Evolutionary conservation across 2,329 filamentous ascomycete genomes (phyloP).

Genomic region (Dothistroma pini): DNA sequence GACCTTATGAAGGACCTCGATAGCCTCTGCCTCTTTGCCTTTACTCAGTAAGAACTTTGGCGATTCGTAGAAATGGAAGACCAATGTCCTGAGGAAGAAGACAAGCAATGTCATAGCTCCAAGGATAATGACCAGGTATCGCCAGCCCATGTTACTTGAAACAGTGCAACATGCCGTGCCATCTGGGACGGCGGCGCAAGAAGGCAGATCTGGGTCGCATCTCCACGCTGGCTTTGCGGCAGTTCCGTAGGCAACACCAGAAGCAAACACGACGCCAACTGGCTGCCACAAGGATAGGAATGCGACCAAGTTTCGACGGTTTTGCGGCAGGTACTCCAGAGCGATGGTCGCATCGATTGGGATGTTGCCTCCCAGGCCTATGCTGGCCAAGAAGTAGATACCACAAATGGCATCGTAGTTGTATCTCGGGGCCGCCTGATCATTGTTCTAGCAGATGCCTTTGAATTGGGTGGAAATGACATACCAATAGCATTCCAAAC

Average conservation of each 20-base stretch:
- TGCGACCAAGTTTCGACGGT: conserved; percentile 51
- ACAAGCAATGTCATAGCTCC: conserved; percentile 41
- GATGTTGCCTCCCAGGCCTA: conserved; percentile 52
- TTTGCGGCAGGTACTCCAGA: conserved; percentile 53
- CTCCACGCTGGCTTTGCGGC: conserved; percentile 50
- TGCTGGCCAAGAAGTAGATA: conserved; percentile 36
- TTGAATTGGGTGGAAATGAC: conserved; percentile 42
- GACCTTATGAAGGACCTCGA: conserved; percentile 45
- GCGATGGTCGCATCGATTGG: conserved; percentile 56
- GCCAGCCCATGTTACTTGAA: conserved; percentile 44
- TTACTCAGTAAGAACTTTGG: conserved; percentile 57
- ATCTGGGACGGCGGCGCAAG: conserved; percentile 38
- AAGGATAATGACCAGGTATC: conserved; percentile 43
- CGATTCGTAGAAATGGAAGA: conserved; percentile 56
- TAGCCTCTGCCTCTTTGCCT: conserved; percentile 51
- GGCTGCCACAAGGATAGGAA: conserved; percentile 55
- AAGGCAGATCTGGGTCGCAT: conserved; percentile 41
- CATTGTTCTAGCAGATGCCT: neutral
- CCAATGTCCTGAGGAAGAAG: conserved; percentile 52
- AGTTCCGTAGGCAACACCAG: conserved; percentile 51
- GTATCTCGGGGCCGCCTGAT: neutral
- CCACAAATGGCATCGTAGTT: conserved; percentile 4
- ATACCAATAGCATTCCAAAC: conserved; percentile 50
- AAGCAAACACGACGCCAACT: conserved; percentile 52
- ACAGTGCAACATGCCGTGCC: conserved; percentile 38